phyloP scores from a whole-genome alignment of 2,329 filamentous ascomycete species.

The Myriosclerotinia curreyana region DNA sequence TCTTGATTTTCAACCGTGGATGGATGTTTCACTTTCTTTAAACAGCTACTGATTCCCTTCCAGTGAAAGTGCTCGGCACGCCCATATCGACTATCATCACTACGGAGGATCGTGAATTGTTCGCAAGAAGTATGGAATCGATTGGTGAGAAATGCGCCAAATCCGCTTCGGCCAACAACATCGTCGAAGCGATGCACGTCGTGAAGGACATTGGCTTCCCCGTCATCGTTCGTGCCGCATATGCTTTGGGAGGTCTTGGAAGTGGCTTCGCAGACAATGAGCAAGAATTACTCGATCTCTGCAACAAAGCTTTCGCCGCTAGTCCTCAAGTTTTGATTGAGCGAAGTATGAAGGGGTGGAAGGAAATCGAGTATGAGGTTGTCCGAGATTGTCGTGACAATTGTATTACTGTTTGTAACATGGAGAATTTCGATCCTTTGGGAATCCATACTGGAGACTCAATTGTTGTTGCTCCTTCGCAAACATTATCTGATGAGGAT shows the following conservation, averaged over 20 bases:
- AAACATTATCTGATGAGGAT: constrained; percentile 96
- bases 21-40: background rate
- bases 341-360: constrained; percentile 99
- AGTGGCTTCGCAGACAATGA: constrained; percentile 94
- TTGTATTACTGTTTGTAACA: constrained; percentile 98
- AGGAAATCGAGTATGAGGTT: constrained; percentile 98
- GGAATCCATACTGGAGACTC: constrained; percentile 98
- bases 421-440: constrained; percentile 98
- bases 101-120: constrained; percentile 92
- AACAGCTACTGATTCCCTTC: background rate
- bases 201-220: constrained; percentile 88
- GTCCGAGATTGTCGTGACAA: constrained; percentile 97
- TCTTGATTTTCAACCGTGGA: too few species aligned
- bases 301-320: constrained; percentile 85
- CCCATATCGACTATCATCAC: constrained; percentile 76
- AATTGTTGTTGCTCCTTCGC: constrained; percentile 94
- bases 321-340: constrained; percentile 97
- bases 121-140: constrained; percentile 91
- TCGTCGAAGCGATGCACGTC: constrained; percentile 88
- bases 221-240: constrained; percentile 96
- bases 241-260: constrained; percentile 91
- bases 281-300: constrained; percentile 90
- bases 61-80: constrained; percentile 77
- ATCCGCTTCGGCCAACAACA: constrained; percentile 85
- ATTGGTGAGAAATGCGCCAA: constrained; percentile 97